A percentile compares a stretch with the other conserved stretches of the same genome.
These are phyloP conservation scores for Colletotrichum euphorbiae DNA, from an alignment of 2,329 filamentous ascomycete species.

Conservation along the genomic window DNA sequence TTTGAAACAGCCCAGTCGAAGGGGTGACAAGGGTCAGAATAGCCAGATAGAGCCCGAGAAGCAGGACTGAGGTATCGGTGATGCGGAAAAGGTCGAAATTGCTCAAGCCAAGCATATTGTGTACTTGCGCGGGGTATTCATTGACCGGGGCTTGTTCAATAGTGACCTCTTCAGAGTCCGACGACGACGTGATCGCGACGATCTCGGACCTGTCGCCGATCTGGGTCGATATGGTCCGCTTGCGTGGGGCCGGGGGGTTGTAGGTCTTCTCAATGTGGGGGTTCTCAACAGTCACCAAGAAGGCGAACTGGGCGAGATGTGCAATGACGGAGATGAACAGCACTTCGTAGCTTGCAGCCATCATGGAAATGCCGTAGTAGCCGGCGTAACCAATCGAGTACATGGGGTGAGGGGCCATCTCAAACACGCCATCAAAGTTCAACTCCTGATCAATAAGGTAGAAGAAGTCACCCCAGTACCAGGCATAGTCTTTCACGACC, in stretches of 20 bases:
- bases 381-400: conserved; percentile 98
- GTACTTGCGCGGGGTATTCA: conserved; percentile 73
- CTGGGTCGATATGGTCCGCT: conserved; percentile 54
- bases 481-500: conserved; percentile 98
- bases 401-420: conserved; percentile 99
- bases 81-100: conserved; percentile 92
- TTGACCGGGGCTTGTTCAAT: conserved; percentile 42
- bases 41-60: conserved; percentile 81
- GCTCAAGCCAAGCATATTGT: conserved; percentile 83
- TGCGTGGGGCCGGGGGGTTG: conserved; percentile 85
- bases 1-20: conserved; percentile 78
- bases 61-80: conserved; percentile 83
- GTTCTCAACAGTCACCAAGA: conserved; percentile 91
- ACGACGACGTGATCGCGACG: conserved; percentile 26
- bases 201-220: conserved; percentile 43
- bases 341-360: conserved; percentile 97
- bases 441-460: conserved; percentile 97
- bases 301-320: conserved; percentile 93
- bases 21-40: conserved; percentile 81
- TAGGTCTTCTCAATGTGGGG: conserved; percentile 99
- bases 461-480: conserved; percentile 99
- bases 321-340: conserved; percentile 96
- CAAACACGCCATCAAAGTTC: conserved; percentile 98
- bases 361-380: conserved; percentile 97
- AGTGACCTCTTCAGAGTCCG: conserved; percentile 36